Conservation (phyloP, 495 filamentous ascomycete genomes). For the Immersiella caudata region DNA sequence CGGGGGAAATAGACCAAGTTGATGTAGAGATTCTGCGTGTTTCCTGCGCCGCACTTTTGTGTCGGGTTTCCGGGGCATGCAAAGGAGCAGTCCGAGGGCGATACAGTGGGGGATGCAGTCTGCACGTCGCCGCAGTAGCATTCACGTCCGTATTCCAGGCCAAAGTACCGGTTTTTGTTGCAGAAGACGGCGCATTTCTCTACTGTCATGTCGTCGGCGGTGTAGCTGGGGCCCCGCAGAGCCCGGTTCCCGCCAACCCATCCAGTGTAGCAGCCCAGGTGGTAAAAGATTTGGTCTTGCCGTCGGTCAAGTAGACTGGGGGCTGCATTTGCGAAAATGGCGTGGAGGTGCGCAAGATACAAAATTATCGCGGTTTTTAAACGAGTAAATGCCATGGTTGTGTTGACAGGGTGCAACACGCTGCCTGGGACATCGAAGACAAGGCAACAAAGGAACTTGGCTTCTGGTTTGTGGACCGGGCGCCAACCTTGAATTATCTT, state of each 20-base stretch:
- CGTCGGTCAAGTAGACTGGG: not conserved
- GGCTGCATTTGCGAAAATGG: not conserved
- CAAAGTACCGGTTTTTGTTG: slow-evolving; percentile 17
- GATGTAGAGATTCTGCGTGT: slow-evolving; percentile 1
- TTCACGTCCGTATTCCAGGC: slow-evolving; percentile 19
- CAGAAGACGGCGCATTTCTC: slow-evolving; percentile 30
- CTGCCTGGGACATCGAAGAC: too few species aligned
- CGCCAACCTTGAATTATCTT: not conserved
- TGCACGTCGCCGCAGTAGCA: slow-evolving; percentile 18
- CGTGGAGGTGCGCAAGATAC: not conserved
- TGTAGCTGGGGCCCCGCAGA: slow-evolving; percentile 41
- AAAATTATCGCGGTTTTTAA: not conserved
- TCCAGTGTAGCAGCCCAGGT: slow-evolving; percentile 4
- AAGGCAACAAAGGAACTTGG: too few species aligned
- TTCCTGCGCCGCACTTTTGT: not conserved
- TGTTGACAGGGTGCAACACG: too few species aligned
- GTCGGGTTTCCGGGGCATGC: not conserved
- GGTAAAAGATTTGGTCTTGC: not conserved
- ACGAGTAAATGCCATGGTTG: not conserved
- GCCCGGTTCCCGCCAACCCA: slow-evolving; percentile 42
- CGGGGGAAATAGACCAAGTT: slow-evolving; percentile 1
- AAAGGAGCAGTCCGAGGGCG: not conserved
- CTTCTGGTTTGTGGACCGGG: too few species aligned
- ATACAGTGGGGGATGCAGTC: not conserved
- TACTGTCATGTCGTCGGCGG: slow-evolving; percentile 50